These are phyloP conservation scores for Teunomyces atbi DNA, from an alignment of 805 yeast genomes.

Conservation along the genomic window DNA sequence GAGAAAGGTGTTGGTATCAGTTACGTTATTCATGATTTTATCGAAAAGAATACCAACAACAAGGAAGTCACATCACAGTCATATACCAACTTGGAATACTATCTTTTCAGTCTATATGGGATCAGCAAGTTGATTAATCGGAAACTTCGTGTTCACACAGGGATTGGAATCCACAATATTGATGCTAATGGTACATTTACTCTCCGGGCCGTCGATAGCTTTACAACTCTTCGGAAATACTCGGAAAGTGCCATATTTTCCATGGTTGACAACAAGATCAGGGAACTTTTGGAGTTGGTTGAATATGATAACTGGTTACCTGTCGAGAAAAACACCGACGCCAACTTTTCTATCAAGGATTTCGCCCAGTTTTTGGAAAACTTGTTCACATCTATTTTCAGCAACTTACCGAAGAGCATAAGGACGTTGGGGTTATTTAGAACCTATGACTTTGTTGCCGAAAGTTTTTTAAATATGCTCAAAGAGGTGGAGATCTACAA, in stretches of 20 bases:
- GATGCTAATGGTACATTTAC: slow-evolving; percentile 39
- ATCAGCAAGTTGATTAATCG: slow-evolving; percentile 50
- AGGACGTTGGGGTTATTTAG: slow-evolving; percentile 78
- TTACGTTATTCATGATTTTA: slow-evolving; percentile 52
- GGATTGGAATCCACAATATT: slow-evolving; percentile 38
- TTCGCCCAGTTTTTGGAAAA: slow-evolving; percentile 82
- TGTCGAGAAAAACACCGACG: slow-evolving; percentile 48
- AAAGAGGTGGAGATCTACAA: slow-evolving; percentile 56
- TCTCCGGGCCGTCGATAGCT: slow-evolving; percentile 50
- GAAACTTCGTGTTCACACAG: slow-evolving; percentile 36
- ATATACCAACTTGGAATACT: slow-evolving; percentile 82
- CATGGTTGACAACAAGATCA: slow-evolving; percentile 76
- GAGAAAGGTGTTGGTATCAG: slow-evolving; percentile 54
- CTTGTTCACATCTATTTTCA: slow-evolving; percentile 80
- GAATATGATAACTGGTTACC: slow-evolving; percentile 82
- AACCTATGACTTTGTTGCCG: slow-evolving; percentile 81
- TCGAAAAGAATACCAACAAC: slow-evolving; percentile 64
- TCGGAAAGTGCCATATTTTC: slow-evolving; percentile 82
- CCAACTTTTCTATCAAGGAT: slow-evolving; percentile 75
- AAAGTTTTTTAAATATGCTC: slow-evolving; percentile 62
- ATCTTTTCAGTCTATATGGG: slow-evolving; percentile 70
- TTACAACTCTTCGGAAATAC: slow-evolving; percentile 57
- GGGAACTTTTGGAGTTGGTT: slow-evolving; percentile 76
- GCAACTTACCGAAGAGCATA: slow-evolving; percentile 74
- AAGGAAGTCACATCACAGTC: slow-evolving; percentile 92